A percentile compares a stretch with the other conserved stretches of the same genome.
Evolutionary conservation across 805 yeast genomes (phyloP).

Genomic region (Saturnispora diversa): DNA sequence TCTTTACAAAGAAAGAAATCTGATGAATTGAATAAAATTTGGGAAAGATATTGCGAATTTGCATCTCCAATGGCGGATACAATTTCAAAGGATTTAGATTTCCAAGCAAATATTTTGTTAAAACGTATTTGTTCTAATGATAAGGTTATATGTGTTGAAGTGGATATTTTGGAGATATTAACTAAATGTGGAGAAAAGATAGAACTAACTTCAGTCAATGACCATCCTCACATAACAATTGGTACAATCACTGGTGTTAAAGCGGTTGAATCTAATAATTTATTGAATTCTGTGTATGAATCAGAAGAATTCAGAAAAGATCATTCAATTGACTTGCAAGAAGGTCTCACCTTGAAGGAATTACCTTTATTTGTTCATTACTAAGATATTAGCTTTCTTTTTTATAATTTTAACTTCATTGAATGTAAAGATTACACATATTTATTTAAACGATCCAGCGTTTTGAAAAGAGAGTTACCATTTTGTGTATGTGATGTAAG

Average conservation of each 20-base stretch:
- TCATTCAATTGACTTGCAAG: conserved; percentile 15
- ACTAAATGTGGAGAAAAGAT: conserved; percentile 7
- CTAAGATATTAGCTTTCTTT: background rate
- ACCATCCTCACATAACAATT: conserved; percentile 62
- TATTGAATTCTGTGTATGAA: conserved; percentile 21
- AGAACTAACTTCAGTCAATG: conserved; percentile 28
- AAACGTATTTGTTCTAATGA: conserved; percentile 42
- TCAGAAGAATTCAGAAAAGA: conserved; percentile 5
- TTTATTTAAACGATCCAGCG: background rate
- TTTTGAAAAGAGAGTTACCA: conserved; percentile 3
- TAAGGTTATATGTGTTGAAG: conserved; percentile 47
- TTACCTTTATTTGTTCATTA: conserved; percentile 21
- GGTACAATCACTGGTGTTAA: conserved; percentile 45
- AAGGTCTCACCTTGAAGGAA: conserved; percentile 5
- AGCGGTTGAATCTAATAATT: conserved; percentile 45
- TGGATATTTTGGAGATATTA: conserved; percentile 27
- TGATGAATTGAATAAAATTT: conserved; percentile 13
- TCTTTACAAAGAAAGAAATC: conserved; percentile 16
- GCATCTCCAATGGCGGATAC: background rate
- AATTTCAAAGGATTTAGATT: background rate
- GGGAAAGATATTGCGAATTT: conserved; percentile 16
- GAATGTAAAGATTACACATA: background rate
- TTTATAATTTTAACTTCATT: background rate
- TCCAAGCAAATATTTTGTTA: conserved; percentile 34
- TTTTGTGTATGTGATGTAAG: background rate